phyloP scores from a whole-genome alignment of 345 rosid genomes.

The Salix koriyanagi region DNA sequence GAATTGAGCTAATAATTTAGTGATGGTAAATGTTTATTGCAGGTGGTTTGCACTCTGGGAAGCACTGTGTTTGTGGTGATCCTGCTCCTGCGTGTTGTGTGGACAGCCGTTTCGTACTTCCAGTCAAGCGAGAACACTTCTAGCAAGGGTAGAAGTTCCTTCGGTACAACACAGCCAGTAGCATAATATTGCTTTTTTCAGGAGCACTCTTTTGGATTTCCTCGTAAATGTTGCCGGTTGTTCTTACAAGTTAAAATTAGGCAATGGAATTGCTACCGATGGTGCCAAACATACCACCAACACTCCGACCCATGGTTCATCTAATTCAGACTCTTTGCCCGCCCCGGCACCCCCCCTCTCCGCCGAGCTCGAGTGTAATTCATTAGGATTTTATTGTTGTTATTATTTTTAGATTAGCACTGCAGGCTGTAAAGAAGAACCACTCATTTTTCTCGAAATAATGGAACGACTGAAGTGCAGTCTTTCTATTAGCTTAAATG shows the following conservation, averaged over 20 bases:
- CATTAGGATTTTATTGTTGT: neutral
- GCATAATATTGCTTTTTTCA: neutral
- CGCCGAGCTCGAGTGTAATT: neutral
- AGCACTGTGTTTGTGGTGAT: conserved; percentile 61
- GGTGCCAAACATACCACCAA: too few species aligned
- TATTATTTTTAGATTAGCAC: neutral
- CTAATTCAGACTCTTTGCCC: too few species aligned
- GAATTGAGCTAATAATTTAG: neutral
- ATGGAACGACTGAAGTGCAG: too few species aligned
- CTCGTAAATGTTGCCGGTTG: neutral
- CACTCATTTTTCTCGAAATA: too few species aligned
- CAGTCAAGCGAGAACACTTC: conserved; percentile 49
- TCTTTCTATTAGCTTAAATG: neutral
- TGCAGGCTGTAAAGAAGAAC: neutral
- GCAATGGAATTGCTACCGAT: neutral
- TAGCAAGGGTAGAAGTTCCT: conserved; percentile 35
- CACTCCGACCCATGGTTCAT: too few species aligned
- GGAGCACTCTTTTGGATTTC: neutral
- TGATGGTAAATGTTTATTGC: conserved; percentile 5
- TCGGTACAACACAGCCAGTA: conserved; percentile 29
- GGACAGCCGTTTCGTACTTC: conserved; percentile 60
- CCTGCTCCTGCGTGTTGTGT: conserved; percentile 52
- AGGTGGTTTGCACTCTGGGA: conserved; percentile 75
- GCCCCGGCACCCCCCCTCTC: too few species aligned
- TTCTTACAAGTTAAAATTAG: neutral